A percentile compares a stretch with the other conserved stretches of the same genome.
Conservation (phyloP, 2,329 filamentous ascomycete species). For the Scorias spongiosa region DNA sequence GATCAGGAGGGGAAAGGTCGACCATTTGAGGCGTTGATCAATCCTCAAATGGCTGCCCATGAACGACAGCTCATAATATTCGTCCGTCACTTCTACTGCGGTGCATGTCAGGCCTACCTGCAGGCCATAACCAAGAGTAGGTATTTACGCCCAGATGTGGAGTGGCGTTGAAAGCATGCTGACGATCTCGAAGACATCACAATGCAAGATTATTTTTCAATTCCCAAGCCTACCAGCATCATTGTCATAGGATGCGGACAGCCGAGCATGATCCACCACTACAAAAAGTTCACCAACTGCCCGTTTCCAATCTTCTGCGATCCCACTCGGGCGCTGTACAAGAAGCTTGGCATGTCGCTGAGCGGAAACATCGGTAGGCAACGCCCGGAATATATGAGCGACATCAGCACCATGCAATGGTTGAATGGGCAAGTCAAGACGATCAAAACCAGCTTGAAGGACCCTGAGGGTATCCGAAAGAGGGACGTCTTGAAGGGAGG, state of each 20-base stretch:
- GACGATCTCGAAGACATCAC: conserved; percentile 10
- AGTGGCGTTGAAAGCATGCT: not conserved
- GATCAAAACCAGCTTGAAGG: conserved; percentile 12
- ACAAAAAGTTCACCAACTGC: conserved; percentile 20
- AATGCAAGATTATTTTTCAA: conserved; percentile 21
- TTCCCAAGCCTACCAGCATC: conserved; percentile 22
- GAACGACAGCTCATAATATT: conserved; percentile 25
- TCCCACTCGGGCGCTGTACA: conserved; percentile 20
- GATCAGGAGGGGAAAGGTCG: conserved; percentile 45
- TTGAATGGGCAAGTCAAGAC: conserved; percentile 15
- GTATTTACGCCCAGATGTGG: not conserved
- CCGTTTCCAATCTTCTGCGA: conserved; percentile 25
- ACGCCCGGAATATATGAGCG: conserved; percentile 23
- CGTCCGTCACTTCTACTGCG: conserved; percentile 28
- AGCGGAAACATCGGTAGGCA: conserved; percentile 18
- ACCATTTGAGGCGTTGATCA: conserved; percentile 49
- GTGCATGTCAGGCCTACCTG: conserved; percentile 25
- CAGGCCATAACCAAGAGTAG: conserved; percentile 16
- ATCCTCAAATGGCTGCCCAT: conserved; percentile 27
- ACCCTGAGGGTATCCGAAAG: conserved; percentile 17
- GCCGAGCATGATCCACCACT: conserved; percentile 21
- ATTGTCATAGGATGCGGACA: conserved; percentile 24
- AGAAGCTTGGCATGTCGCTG: conserved; percentile 20
- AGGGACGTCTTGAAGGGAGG: conserved; percentile 20
- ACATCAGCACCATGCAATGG: conserved; percentile 18